These are phyloP conservation scores for Themeda triandra DNA, from an alignment of 176 grass and related monocot genomes.

Conservation along the genomic window DNA sequence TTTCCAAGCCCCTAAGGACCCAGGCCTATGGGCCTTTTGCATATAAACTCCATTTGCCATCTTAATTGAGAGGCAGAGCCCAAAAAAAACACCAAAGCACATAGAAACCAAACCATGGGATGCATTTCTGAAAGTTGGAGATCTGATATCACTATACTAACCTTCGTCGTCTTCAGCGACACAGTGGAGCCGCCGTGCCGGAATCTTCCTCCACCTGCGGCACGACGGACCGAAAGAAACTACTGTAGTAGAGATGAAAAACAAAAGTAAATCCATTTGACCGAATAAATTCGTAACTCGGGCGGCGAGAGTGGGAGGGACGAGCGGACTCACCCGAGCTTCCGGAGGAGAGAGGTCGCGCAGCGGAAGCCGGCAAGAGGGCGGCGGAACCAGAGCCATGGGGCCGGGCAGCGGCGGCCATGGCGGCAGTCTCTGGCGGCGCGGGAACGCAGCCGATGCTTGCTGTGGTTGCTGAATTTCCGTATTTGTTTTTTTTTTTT, in stretches of 20 bases:
- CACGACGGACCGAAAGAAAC: conserved; percentile 5
- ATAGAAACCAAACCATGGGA: neutral
- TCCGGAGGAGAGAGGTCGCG: neutral
- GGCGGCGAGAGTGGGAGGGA: neutral
- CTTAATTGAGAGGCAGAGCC: no score
- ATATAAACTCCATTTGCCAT: no score
- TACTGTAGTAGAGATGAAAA: neutral
- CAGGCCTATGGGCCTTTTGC: no score
- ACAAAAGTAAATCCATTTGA: neutral
- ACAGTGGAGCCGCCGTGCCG: neutral
- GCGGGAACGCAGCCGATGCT: neutral
- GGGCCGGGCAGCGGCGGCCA: conserved; percentile 6
- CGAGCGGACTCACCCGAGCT: neutral
- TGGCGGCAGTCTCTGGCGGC: conserved; percentile 13
- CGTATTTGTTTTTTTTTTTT: no score
- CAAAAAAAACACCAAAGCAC: neutral
- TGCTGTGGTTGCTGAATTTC: neutral
- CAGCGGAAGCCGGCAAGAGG: neutral
- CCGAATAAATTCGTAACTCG: neutral
- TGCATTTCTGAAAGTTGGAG: neutral
- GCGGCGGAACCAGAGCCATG: neutral
- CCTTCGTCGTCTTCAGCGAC: conserved; percentile 33
- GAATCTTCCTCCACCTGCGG: conserved; percentile 13
- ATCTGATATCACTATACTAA: conserved; percentile 13
- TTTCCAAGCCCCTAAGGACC: no score